Percentiles rank a stretch among this genome's conserved stretches.
These are phyloP conservation scores for Mollisiaceae sp. DNA, from an alignment of 2,329 filamentous ascomycete species.

Conservation along the genomic window DNA sequence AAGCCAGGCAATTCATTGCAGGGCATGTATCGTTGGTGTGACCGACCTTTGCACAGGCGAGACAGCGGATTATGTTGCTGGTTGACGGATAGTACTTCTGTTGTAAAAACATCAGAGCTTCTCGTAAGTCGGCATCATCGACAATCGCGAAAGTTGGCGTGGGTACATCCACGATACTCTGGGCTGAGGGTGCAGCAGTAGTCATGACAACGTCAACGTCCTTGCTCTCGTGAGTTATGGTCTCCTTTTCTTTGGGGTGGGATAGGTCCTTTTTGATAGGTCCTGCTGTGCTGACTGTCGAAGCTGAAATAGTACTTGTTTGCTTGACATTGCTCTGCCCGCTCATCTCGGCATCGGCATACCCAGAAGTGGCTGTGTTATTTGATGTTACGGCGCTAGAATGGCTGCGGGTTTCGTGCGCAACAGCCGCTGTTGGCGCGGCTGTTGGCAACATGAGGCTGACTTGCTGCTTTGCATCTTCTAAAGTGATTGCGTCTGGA, in stretches of 20 bases:
- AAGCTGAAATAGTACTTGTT: not conserved
- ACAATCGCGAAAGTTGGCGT: not conserved
- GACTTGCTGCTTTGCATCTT: not conserved
- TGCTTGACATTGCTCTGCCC: not conserved
- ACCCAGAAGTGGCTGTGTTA: not conserved
- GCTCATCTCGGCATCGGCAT: not conserved
- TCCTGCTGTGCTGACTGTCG: not conserved
- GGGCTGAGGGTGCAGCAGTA: not conserved
- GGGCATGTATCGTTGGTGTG: conserved; percentile 55
- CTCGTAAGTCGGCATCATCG: conserved; percentile 2
- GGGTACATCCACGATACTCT: not conserved
- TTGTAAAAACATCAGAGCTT: conserved; percentile 43
- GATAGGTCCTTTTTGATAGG: not conserved
- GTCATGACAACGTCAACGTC: not conserved
- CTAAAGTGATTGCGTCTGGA: not conserved
- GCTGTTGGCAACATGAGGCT: not conserved
- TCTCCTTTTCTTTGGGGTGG: not conserved
- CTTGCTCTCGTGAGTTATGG: no score
- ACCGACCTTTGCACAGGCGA: conserved; percentile 55
- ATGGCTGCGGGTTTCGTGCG: no score
- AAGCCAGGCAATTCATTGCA: conserved; percentile 54
- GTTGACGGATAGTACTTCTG: conserved; percentile 53
- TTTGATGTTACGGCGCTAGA: no score
- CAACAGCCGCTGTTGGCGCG: no score
- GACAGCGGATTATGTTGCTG: conserved; percentile 47